phyloP scores from a whole-genome alignment of 2,329 filamentous ascomycete species.

The Zasmidium angulare region DNA sequence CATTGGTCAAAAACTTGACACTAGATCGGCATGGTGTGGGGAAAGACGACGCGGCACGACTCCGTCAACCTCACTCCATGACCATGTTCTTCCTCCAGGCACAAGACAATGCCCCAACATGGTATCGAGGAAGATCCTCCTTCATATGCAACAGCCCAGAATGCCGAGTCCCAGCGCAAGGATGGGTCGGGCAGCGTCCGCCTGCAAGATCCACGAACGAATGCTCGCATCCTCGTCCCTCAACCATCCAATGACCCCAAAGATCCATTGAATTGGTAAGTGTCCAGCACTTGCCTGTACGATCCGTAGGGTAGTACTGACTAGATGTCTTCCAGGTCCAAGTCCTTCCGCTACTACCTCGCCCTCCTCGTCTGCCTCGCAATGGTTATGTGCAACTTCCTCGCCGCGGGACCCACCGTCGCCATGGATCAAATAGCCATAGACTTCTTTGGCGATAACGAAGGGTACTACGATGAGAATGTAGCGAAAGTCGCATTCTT shows the following conservation, averaged over 20 bases:
- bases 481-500: slow-evolving; percentile 53
- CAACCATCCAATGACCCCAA: slow-evolving; percentile 51
- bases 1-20: too few species aligned
- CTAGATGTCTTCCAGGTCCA: slow-evolving; percentile 22
- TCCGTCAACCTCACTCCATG: too few species aligned
- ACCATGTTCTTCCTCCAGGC: too few species aligned
- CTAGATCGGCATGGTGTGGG: too few species aligned
- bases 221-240: slow-evolving; percentile 51
- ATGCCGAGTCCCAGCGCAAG: background rate
- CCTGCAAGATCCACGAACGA: slow-evolving; percentile 16
- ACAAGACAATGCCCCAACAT: too few species aligned
- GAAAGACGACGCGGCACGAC: too few species aligned
- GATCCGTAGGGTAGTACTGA: too few species aligned
- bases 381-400: slow-evolving; percentile 58
- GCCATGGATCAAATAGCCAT: slow-evolving; percentile 50
- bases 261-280: slow-evolving; percentile 53
- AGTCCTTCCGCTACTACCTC: slow-evolving; percentile 52
- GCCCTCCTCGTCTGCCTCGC: slow-evolving; percentile 52
- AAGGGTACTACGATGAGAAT: slow-evolving; percentile 30
- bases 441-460: slow-evolving; percentile 46
- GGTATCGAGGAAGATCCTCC: too few species aligned
- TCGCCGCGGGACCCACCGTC: slow-evolving; percentile 56
- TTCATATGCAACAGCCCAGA: too few species aligned
- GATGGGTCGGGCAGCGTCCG: slow-evolving; percentile 6
- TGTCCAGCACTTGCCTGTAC: background rate